Conservation (phyloP, 2,329 filamentous ascomycete species). For the Pleoardoris graminearum region DNA sequence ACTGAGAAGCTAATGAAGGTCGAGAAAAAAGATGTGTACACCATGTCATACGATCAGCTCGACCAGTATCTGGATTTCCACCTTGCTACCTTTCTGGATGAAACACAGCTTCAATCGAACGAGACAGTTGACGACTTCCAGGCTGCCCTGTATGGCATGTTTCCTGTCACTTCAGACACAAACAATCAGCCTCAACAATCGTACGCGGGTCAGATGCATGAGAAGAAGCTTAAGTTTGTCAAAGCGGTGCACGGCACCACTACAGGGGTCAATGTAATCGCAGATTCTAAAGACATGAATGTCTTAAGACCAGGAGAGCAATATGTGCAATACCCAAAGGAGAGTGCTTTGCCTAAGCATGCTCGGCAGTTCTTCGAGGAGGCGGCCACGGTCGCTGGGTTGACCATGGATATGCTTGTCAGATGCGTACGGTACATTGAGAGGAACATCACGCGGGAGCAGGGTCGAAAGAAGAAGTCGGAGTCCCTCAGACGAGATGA, state of each 20-base stretch:
- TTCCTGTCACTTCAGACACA: slow-evolving; percentile 35
- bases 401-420: slow-evolving; percentile 56
- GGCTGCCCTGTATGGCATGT: slow-evolving; percentile 47
- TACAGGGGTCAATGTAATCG: slow-evolving; percentile 44
- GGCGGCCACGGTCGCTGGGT: slow-evolving; percentile 54
- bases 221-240: slow-evolving; percentile 43
- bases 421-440: slow-evolving; percentile 57
- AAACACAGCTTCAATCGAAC: slow-evolving; percentile 43
- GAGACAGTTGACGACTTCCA: slow-evolving; percentile 47
- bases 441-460: slow-evolving; percentile 31
- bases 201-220: slow-evolving; percentile 33
- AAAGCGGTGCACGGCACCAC: slow-evolving; percentile 50
- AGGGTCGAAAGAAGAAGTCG: slow-evolving; percentile 16
- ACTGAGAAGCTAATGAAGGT: slow-evolving; percentile 56
- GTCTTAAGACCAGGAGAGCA: slow-evolving; percentile 51
- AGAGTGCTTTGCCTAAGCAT: slow-evolving; percentile 51
- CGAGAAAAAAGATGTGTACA: slow-evolving; percentile 64
- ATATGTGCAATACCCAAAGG: slow-evolving; percentile 55
- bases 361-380: slow-evolving; percentile 56
- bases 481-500: too few species aligned
- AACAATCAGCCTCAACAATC: not conserved
- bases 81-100: slow-evolving; percentile 62
- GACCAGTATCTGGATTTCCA: slow-evolving; percentile 83
- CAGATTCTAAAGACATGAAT: slow-evolving; percentile 36
- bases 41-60: slow-evolving; percentile 64